These are phyloP conservation scores for Echria macrotheca DNA, from an alignment of 495 filamentous ascomycete genomes.

Conservation along the genomic window DNA sequence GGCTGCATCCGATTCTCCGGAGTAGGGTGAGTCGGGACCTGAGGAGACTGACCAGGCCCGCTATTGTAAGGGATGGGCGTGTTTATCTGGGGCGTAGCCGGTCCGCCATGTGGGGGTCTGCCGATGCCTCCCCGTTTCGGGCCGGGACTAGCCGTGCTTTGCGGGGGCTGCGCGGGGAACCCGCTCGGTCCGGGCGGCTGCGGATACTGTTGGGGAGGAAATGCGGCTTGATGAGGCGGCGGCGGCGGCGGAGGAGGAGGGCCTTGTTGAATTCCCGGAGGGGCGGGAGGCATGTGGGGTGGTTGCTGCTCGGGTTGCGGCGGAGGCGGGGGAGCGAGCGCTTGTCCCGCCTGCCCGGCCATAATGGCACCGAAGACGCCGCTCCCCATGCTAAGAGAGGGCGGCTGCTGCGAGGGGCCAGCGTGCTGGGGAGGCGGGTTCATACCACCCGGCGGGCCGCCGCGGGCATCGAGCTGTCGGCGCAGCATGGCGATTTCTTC, in stretches of 20 bases:
- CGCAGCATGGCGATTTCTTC: conserved; percentile 80
- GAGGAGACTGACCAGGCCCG: conserved; percentile 75
- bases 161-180: conserved; percentile 58
- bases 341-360: conserved; percentile 81
- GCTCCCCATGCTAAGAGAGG: conserved; percentile 83
- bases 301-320: conserved; percentile 52
- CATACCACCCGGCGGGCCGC: conserved; percentile 62
- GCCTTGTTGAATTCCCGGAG: conserved; percentile 58
- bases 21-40: conserved; percentile 71
- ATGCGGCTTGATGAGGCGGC: conserved; percentile 45
- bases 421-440: conserved; percentile 63
- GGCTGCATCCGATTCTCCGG: conserved; percentile 49
- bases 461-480: conserved; percentile 81
- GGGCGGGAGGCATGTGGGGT: conserved; percentile 57
- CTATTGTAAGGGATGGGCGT: conserved; percentile 78
- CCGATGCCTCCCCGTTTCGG: conserved; percentile 51
- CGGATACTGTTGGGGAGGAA: conserved; percentile 44
- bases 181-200: conserved; percentile 45
- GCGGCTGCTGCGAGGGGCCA: conserved; percentile 68
- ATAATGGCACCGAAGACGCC: conserved; percentile 95
- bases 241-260: conserved; percentile 54
- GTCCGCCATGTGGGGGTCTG: conserved; percentile 57
- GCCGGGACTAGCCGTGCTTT: conserved; percentile 80
- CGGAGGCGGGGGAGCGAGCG: conserved; percentile 78
- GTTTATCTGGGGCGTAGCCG: conserved; percentile 85